Evolutionary conservation across 768 basidiomycete genomes (phyloP), one percentile per base, ranked within the genome.

Genomic region (Crucibulum laeve): DNA sequence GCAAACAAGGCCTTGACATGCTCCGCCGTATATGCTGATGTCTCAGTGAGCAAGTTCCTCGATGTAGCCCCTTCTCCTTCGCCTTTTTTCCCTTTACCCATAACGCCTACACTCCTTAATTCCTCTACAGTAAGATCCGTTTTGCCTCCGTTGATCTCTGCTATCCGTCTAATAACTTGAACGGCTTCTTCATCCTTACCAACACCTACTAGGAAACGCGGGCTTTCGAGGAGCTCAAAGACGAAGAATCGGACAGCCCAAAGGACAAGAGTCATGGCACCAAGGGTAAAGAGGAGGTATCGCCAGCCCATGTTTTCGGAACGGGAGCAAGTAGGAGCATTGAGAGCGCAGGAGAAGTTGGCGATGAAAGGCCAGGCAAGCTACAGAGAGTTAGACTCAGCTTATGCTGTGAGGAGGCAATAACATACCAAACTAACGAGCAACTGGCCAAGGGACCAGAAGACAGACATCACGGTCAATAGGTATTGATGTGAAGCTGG

Each of bases 381-480:
- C 35, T 36, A 18, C 11, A 17, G 13, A 25, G n/a, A 18, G 38
- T 39, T 21, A 30, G 33, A n/a, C 36, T 25, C 14, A 30, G 13
- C 37, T 28, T 30, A 15, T 15, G n/a, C 18, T 38, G 15, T 40
- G 24, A 18, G n/a, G 21, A 35, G 34, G 14, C 4, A 17, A n/a
- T 7, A 7, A 48, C 42, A 25, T 43, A 68, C 65, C 42, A 70
- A 47, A 44, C 64, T 69, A 18, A 78, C 82, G 38, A 84, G 55
- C 0, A 87, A 69, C 54, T 86, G 85, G 1, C 84, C 85, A n/a
- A 87, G 67, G n/a, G 82, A 81, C 86, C 86, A 88, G 75, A 80
- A 88, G 38, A 87, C 71, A 0, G 84, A 84, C 44, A 87, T 71
- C 18, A 87, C 65, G 0, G 85, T 87, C 33, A 88, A 64, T 1